Evolutionary conservation across 768 basidiomycete species (phyloP), one percentile per base, ranked within the genome.

Genomic region (Lentinula guzmanii): DNA sequence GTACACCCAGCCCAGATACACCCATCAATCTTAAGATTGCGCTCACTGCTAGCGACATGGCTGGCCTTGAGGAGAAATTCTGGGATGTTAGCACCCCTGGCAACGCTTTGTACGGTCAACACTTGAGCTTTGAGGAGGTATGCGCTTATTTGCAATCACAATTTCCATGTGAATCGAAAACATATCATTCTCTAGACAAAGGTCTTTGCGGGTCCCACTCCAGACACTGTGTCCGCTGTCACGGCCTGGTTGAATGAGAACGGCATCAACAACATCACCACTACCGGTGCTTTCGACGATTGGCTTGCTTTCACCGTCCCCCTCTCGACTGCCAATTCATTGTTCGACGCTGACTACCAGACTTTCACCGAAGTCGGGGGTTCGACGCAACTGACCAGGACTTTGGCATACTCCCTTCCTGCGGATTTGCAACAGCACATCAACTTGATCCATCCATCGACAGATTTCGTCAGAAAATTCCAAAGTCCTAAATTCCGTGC

Each of bases 41-140:
- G 3, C 70, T 79, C 53, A 68, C 67, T 21, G 72, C 72, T 58
- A 71, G 64, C 54, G 66, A 79, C 63, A 70, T 72, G 33, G 60
- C 60, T 9, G 76, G 76, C 9, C 74, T 79, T 7, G 71, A 77
- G 63, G 66, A 72, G 54, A 70, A 67, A 7, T 70, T 77, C 21
- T 66, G 70, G 62, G 74, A 69, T 45, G 75, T 77, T 64, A 75
- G 74, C 62, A 74, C 72, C 2, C 77, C 78, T 4, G 65, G 66
- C 34, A 77, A 69, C 64, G 63, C 69, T 9, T 53, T 65, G 7
- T 78, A 74, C 63, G 74, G 77, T 15, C 70, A 77, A 64, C 74
- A 75, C 58, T 61, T 79, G 41, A 72, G 65, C 60, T 68, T 71
- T 64, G 77, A 74, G 11, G 70, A 78, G 70, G 77, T 79, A 62